These are phyloP conservation scores for Auricularia cornea DNA, from an alignment of 768 basidiomycete species.

Conservation along the genomic window DNA sequence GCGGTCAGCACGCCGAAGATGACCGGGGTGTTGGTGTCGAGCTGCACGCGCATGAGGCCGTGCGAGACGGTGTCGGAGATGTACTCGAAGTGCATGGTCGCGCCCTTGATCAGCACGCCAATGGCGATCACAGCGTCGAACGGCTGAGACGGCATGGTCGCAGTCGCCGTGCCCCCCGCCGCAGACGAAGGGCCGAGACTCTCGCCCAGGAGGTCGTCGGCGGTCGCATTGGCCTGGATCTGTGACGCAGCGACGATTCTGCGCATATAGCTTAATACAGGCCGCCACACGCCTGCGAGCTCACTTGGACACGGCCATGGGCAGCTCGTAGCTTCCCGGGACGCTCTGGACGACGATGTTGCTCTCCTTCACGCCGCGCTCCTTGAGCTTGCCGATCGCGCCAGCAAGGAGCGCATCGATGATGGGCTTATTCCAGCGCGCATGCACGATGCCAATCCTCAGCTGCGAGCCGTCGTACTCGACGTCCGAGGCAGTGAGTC, in stretches of 20 bases:
- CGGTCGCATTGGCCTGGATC: slow-evolving; percentile 66
- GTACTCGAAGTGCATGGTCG: slow-evolving; percentile 99
- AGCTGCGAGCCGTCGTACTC: slow-evolving; percentile 72
- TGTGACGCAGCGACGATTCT: slow-evolving; percentile 88
- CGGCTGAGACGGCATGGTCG: slow-evolving; percentile 45
- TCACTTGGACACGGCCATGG: slow-evolving; percentile 75
- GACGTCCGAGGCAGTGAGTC: slow-evolving; percentile 49
- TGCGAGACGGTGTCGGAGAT: slow-evolving; percentile 92
- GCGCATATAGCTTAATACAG: slow-evolving; percentile 6
- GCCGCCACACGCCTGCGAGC: slow-evolving; percentile 17
- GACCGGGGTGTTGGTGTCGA: slow-evolving; percentile 89
- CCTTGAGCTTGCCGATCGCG: slow-evolving; percentile 68
- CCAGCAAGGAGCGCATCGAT: slow-evolving; percentile 82
- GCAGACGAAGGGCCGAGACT: slow-evolving; percentile 31
- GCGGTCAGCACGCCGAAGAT: slow-evolving; percentile 95
- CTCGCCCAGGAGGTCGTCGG: slow-evolving; percentile 73
- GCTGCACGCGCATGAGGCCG: slow-evolving; percentile 87
- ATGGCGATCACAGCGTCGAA: slow-evolving; percentile 97
- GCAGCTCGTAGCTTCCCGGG: slow-evolving; percentile 93
- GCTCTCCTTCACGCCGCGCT: slow-evolving; percentile 75
- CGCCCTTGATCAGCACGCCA: slow-evolving; percentile 95
- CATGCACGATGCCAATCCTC: slow-evolving; percentile 89
- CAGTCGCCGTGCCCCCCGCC: slow-evolving; percentile 20
- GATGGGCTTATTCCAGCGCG: slow-evolving; percentile 88
- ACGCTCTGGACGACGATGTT: slow-evolving; percentile 91